phyloP scores from a whole-genome alignment of 2,329 filamentous ascomycete genomes.

The Dothideomycetidae sp. region DNA sequence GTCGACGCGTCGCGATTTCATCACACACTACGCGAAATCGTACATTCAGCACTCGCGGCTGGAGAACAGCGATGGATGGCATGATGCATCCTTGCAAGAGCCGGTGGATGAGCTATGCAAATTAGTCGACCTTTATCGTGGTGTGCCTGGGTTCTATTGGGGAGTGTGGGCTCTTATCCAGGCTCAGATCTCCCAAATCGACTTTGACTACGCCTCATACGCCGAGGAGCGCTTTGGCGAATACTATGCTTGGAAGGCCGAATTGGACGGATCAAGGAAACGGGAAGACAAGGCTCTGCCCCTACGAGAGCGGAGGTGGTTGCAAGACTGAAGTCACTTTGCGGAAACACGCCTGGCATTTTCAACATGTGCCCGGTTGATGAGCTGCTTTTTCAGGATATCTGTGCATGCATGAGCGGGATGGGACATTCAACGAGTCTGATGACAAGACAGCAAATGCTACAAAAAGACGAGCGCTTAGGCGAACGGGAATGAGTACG shows the following conservation, averaged over 20 bases:
- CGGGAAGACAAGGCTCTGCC: slow-evolving; percentile 45
- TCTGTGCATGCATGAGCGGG: too few relatives aligned
- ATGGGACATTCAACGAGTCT: too few relatives aligned
- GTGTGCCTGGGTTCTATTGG: slow-evolving; percentile 79
- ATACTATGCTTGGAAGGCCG: slow-evolving; percentile 83
- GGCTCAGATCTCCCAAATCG: slow-evolving; percentile 82
- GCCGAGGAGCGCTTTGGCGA: slow-evolving; percentile 75
- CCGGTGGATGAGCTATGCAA: slow-evolving; percentile 49
- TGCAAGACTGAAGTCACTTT: slow-evolving; percentile 33
- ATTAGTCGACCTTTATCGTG: slow-evolving; percentile 78
- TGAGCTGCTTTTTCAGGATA: too few relatives aligned
- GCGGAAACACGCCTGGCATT: neutral
- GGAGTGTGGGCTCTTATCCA: slow-evolving; percentile 95
- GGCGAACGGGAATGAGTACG: too few relatives aligned
- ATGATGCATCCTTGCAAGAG: slow-evolving; percentile 13
- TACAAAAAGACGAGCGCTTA: too few relatives aligned
- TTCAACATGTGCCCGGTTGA: neutral
- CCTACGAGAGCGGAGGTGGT: slow-evolving; percentile 69
- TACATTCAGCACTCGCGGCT: slow-evolving; percentile 38
- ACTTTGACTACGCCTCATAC: slow-evolving; percentile 91
- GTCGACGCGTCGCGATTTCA: slow-evolving; percentile 62
- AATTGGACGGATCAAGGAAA: slow-evolving; percentile 49
- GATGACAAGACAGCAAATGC: too few relatives aligned
- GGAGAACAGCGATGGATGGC: too few relatives aligned
- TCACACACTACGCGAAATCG: slow-evolving; percentile 65